Conservation (phyloP, 1,284 basidiomycete species). For the Sutorius eximius region DNA sequence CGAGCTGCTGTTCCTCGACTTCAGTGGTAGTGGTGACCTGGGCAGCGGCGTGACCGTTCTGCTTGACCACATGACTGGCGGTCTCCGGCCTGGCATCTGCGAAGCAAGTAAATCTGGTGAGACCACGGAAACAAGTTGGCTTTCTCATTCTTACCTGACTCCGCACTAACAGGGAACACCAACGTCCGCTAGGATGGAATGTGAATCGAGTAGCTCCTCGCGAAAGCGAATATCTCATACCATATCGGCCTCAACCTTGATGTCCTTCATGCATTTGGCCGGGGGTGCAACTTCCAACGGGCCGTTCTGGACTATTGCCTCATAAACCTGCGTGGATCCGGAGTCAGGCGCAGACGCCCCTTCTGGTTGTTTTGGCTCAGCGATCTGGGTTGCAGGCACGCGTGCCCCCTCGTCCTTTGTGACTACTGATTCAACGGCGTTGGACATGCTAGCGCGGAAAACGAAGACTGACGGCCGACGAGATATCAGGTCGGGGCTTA, state of each 20-base stretch:
- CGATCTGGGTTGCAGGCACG: no score
- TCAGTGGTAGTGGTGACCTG: background rate
- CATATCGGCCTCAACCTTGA: background rate
- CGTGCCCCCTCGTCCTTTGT: background rate
- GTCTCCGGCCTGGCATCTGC: background rate
- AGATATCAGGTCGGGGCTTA: background rate
- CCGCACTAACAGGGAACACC: background rate
- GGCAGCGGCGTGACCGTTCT: background rate
- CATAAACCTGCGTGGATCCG: no score
- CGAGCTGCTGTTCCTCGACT: background rate
- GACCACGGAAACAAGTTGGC: background rate
- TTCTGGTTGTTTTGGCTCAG: background rate
- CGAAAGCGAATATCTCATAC: background rate
- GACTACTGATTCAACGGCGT: background rate
- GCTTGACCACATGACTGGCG: background rate
- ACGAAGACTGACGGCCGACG: background rate
- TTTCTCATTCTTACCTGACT: background rate
- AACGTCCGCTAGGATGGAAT: background rate
- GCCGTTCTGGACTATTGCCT: background rate
- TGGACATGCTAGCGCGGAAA: background rate
- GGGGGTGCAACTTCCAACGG: background rate
- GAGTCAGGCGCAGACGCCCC: background rate
- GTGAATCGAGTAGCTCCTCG: background rate
- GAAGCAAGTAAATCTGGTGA: background rate
- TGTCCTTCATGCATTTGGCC: background rate